Conservation (phyloP, 73 alveolate genomes). For the Tetrahymena malaccensis region DNA sequence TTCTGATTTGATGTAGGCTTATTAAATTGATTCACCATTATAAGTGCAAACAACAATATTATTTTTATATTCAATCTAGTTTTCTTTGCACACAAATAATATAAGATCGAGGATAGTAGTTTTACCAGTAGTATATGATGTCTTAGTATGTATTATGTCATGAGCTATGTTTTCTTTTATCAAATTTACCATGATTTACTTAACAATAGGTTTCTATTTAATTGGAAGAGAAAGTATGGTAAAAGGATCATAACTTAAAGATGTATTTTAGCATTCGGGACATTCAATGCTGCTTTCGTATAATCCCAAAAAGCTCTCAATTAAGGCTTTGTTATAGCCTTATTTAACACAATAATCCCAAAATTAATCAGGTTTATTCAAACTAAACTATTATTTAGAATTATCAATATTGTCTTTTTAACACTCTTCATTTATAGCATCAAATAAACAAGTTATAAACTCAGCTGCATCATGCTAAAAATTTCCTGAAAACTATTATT, state of each 20-base stretch:
- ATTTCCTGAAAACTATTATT: background rate
- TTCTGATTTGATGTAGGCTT: background rate
- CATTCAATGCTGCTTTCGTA: background rate
- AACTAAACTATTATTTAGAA: background rate
- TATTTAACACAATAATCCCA: background rate
- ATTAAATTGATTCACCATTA: background rate
- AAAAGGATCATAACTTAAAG: background rate
- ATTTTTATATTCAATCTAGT: background rate
- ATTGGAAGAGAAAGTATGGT: background rate
- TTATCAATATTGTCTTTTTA: background rate
- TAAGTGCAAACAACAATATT: background rate
- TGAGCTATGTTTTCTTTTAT: background rate
- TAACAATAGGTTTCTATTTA: background rate
- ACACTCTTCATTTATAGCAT: background rate
- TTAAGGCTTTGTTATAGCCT: background rate
- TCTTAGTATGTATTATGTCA: background rate
- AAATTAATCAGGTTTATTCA: background rate
- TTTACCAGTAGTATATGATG: background rate
- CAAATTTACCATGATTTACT: background rate
- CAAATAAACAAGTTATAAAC: background rate
- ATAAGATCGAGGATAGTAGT: background rate
- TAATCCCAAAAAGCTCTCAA: background rate
- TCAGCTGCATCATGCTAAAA: background rate
- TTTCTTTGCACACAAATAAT: background rate
- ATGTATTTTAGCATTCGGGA: background rate